Conservation (phyloP, 23 red algal species). For the Gracilaria gracilis region DNA sequence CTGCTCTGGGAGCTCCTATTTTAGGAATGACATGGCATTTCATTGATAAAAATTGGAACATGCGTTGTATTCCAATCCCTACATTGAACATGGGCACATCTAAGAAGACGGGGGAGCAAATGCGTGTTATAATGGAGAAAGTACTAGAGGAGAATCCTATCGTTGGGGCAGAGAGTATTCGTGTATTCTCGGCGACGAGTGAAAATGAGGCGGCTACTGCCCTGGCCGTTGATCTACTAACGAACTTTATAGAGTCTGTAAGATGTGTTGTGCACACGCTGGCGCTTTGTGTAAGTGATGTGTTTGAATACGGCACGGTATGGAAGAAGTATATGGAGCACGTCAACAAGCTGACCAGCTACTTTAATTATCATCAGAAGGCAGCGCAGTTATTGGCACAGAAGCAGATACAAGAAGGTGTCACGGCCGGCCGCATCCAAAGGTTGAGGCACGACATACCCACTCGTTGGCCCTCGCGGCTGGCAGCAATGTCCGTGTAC, state of each 20-base stretch:
- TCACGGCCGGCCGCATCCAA: not conserved
- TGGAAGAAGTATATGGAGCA: not conserved
- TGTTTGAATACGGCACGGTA: not conserved
- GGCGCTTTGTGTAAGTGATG: not conserved
- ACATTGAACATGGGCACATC: not conserved
- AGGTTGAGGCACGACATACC: not conserved
- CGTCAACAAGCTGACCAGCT: not conserved
- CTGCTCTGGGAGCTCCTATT: not conserved
- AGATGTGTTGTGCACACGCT: not conserved
- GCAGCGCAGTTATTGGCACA: not conserved
- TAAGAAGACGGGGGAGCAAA: not conserved
- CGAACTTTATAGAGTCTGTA: not conserved
- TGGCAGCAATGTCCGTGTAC: not conserved
- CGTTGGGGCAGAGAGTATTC: not conserved
- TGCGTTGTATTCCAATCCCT: not conserved
- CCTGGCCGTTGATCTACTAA: not conserved
- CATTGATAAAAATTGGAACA: not conserved
- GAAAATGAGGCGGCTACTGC: not conserved
- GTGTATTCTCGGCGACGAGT: not conserved
- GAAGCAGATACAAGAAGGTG: not conserved
- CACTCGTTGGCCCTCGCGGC: not conserved
- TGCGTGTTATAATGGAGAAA: not conserved
- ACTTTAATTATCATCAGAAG: not conserved
- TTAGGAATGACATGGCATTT: not conserved
- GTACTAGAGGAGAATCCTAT: not conserved